phyloP scores from a whole-genome alignment of 2,329 filamentous ascomycete genomes.

The Tolypocladium tropicale region DNA sequence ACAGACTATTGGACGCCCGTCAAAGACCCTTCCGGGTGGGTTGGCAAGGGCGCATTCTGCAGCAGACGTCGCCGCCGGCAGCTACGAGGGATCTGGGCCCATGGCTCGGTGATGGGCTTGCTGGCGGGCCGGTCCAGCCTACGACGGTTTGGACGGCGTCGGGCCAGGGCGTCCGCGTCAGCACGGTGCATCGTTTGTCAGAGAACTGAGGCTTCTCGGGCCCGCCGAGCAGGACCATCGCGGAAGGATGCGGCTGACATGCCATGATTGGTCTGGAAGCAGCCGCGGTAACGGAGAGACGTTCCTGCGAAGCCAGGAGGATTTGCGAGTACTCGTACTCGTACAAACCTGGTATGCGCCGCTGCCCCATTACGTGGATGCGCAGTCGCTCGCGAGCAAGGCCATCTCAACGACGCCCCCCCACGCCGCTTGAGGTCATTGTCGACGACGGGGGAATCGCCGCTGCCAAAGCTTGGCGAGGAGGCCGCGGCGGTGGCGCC shows the following conservation, averaged over 20 bases:
- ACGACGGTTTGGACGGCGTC: neutral
- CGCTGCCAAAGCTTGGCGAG: too few species aligned
- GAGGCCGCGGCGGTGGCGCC: too few species aligned
- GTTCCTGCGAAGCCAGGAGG: neutral
- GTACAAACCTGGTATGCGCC: neutral
- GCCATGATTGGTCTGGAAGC: neutral
- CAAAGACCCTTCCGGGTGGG: too few species aligned
- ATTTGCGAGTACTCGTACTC: too few species aligned
- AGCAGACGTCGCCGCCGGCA: neutral
- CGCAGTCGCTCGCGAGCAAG: neutral
- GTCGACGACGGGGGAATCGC: too few species aligned
- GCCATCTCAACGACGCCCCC: neutral
- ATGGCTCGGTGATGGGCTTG: neutral
- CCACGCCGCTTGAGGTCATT: neutral
- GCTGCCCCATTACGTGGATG: too few species aligned
- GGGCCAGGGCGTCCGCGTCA: neutral
- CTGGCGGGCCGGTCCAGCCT: neutral
- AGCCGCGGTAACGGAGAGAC: neutral
- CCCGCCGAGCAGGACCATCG: neutral
- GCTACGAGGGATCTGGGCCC: neutral
- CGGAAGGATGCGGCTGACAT: neutral
- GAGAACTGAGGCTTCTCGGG: neutral
- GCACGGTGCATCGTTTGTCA: slow-evolving; percentile 1
- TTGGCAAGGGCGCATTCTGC: neutral
- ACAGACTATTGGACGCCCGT: neutral